Base-by-base conservation (phyloP, 352 stramenopile species). In the Phytophthora cryptogea region DNA sequence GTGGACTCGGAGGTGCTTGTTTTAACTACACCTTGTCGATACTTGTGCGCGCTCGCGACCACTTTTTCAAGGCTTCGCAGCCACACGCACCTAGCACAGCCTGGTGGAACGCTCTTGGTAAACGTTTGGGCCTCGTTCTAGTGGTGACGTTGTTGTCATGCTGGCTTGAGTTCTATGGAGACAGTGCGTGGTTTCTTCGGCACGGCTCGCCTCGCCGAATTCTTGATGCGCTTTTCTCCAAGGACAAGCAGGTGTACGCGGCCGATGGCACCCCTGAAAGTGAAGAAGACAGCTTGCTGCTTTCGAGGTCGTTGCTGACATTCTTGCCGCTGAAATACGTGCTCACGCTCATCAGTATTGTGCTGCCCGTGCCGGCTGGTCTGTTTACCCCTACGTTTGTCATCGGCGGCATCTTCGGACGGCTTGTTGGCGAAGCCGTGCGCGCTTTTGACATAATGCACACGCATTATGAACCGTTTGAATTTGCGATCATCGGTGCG, bases 401-500 rank as follows among this genome's bases (percentile, higher is more conserved):
- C 27, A 91, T 93, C 31, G 86, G 86, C 40, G 86, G 83, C 53
- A 92, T 91, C 41, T 92, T 92, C 60, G 86, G 86, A 8, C 78
- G 86, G n/a, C 68, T 92, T 37, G 62, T 92, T 39, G 86, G 86
- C 16, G 86, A 92, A 67, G 76, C 81, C 6, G 86, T 94, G 58
- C 70, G 68, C 35, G 82, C 79, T 2, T 89, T 86, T 35, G 65
- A 79, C 14, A 49, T 90, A 10, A 59, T 89, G 31, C 49, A 59
- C 10, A 91, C 85, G 7, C 70, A 79, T 54, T 95, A 94, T 54
- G 68, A 95, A 56, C 88, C 88, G n/a, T 97, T 91, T 61, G 90
- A 97, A 70, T 98, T 93, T 59, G 89, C 92, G 14, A 88, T 98
- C 53, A 92, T 98, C 32, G 94, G 92, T 17, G 93, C 93, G 33